Conservation (phyloP, 1,284 basidiomycete genomes). For the Amylostereum areolatum region DNA sequence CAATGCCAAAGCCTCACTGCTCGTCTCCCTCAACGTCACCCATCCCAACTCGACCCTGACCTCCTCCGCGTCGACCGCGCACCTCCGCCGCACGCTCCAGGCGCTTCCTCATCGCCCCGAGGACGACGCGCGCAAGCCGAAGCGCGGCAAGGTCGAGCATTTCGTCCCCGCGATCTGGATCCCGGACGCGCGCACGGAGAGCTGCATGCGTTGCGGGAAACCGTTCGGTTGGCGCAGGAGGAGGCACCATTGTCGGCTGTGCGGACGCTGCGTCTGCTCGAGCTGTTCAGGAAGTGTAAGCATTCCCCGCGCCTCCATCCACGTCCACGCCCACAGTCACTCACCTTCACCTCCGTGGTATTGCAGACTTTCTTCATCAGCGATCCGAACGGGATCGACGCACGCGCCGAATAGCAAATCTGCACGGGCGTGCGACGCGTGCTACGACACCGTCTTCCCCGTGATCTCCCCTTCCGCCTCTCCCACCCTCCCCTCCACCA, state of each 20-base stretch:
- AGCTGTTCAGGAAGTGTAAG: constrained; percentile 74
- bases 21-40: constrained; percentile 59
- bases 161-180: constrained; percentile 93
- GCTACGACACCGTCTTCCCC: constrained; percentile 82
- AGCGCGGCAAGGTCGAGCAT: constrained; percentile 67
- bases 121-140: constrained; percentile 34
- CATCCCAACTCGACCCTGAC: constrained; percentile 76
- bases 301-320: background rate
- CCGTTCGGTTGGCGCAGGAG: constrained; percentile 78
- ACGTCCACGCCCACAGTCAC: background rate
- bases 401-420: constrained; percentile 40
- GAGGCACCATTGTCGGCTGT: constrained; percentile 87
- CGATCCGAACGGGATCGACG: constrained; percentile 42
- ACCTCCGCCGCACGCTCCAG: constrained; percentile 64
- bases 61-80: constrained; percentile 66
- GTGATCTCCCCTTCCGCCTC: constrained; percentile 36
- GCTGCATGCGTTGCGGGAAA: constrained; percentile 79
- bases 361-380: constrained; percentile 73
- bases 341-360: background rate
- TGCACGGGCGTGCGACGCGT: constrained; percentile 78
- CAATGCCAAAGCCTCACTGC: constrained; percentile 64
- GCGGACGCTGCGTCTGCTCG: constrained; percentile 83
- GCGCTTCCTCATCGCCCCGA: constrained; percentile 63
- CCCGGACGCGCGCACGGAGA: constrained; percentile 74
- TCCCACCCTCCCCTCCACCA: constrained; percentile 13